Evolutionary conservation across 768 basidiomycete species (phyloP).

Genomic region (Russula foetens): DNA sequence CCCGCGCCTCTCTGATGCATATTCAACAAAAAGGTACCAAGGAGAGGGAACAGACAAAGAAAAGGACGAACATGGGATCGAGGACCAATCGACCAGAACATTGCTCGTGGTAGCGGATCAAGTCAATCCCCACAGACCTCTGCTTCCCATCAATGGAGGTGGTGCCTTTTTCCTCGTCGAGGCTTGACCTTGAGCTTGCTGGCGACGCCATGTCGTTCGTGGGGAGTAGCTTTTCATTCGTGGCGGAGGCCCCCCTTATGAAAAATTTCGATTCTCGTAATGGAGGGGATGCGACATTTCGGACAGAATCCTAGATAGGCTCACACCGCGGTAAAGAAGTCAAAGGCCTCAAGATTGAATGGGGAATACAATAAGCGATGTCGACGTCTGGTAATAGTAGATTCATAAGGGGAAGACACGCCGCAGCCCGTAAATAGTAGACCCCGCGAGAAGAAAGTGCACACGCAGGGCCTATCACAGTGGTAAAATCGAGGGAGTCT

Average conservation of each 20-base stretch:
- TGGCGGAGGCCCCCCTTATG: background rate
- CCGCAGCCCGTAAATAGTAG: too few relatives aligned
- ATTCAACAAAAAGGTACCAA: background rate
- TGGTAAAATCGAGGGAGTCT: too few relatives aligned
- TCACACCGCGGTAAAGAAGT: too few relatives aligned
- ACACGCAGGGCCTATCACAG: too few relatives aligned
- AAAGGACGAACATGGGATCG: slow-evolving; percentile 46
- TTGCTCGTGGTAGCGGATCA: slow-evolving; percentile 41
- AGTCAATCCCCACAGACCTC: slow-evolving; percentile 24
- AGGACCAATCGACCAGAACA: slow-evolving; percentile 52
- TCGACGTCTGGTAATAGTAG: too few relatives aligned
- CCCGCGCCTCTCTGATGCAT: slow-evolving; percentile 44
- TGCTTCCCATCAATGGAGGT: too few relatives aligned
- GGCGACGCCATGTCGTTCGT: background rate
- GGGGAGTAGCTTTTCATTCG: background rate
- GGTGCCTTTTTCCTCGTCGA: background rate
- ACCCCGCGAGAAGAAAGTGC: too few relatives aligned
- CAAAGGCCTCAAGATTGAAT: too few relatives aligned
- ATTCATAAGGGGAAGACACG: too few relatives aligned
- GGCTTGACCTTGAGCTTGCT: background rate
- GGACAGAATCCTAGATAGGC: too few relatives aligned
- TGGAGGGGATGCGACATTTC: too few relatives aligned
- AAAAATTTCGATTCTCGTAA: background rate
- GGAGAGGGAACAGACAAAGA: background rate
- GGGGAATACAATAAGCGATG: too few relatives aligned